Base-by-base conservation (phyloP, 805 yeast species). In the Helenozyma rhizophorensis region DNA sequence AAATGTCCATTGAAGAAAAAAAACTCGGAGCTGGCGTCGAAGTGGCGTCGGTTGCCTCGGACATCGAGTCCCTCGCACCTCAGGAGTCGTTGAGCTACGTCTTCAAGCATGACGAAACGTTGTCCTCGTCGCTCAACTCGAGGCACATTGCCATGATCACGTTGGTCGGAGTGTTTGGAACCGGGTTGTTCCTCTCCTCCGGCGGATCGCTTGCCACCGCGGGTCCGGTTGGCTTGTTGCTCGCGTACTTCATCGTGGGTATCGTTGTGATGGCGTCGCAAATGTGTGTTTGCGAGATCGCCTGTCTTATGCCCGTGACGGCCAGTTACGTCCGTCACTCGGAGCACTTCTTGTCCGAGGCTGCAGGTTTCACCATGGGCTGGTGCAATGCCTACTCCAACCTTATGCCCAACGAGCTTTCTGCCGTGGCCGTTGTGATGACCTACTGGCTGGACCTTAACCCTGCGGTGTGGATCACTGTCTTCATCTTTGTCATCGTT, bases 131-230 rank as follows among this genome's bases (percentile, higher is more conserved):
- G 23, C 32, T 30, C 13, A 16, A 23, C 13, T 23, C 32, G 21
- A 24, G 33, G 6, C 33, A 30, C 14, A 25, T 30, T 15, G 18
- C 24, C 12, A 30, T 30, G 28, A 24, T 30, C 14, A 3, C 37
- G 9, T 38, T 55, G 14, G 54, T 47, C 10, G 51, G 53, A 14
- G 48, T 51, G 9, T 55, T 67, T 42, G 73, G 72, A 35, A 66
- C 72, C 19, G 83, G 83, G 45, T 57, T 78, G 21, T 78, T 74
- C 50, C 60, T 78, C 22, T 74, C 78, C 23, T 60, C 74, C 1
- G 79, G 80, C 14, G 65, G 63, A 25, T 62, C 78, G 9, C 57
- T 77, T 32, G 60, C 64, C 18, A 56, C 43, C 9, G 78, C 76
- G 28, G 78, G 79, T 6, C 76, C 78, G 9, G 26, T 26, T 14